phyloP scores from a whole-genome alignment of 495 filamentous ascomycete genomes.

The Penicillium maclennaniae region DNA sequence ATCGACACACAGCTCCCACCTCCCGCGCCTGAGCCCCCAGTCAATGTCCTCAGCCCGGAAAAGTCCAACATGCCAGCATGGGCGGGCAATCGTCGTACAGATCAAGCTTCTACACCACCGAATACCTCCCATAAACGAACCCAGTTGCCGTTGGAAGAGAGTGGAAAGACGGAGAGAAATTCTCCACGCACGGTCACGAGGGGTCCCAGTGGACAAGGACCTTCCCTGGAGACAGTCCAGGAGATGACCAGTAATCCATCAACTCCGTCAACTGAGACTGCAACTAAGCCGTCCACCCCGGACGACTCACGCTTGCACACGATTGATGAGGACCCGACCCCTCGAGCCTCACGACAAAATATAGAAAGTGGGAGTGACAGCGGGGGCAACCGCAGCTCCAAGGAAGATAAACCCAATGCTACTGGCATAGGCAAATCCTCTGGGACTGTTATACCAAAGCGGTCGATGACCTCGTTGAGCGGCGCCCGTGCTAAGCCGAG shows the following conservation, averaged over 20 bases:
- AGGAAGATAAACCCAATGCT: constrained; percentile 31
- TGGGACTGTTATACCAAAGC: constrained; percentile 41
- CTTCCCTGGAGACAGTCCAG: constrained; percentile 85
- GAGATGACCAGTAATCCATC: constrained; percentile 77
- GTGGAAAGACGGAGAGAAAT: constrained; percentile 33
- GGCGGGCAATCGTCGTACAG: constrained; percentile 47
- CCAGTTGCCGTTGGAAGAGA: constrained; percentile 27
- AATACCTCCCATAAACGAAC: constrained; percentile 45
- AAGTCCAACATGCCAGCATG: constrained; percentile 62
- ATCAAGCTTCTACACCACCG: constrained; percentile 34
- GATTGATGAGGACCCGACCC: constrained; percentile 40
- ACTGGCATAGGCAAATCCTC: constrained; percentile 21
- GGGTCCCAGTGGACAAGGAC: constrained; percentile 59
- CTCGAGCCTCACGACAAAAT: constrained; percentile 31
- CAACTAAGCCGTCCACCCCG: constrained; percentile 28
- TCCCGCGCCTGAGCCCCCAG: constrained; percentile 51
- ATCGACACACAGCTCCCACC: constrained; percentile 54
- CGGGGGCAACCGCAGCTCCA: constrained; percentile 43
- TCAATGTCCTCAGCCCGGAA: constrained; percentile 57
- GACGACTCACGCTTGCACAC: constrained; percentile 35
- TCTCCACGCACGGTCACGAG: constrained; percentile 47
- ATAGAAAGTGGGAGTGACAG: constrained; percentile 50
- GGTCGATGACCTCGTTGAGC: constrained; percentile 47
- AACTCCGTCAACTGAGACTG: constrained; percentile 57
- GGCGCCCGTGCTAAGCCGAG: constrained; percentile 53